Evolutionary conservation across 2,329 filamentous ascomycete genomes (phyloP).

Genomic region (Helotiales sp.): DNA sequence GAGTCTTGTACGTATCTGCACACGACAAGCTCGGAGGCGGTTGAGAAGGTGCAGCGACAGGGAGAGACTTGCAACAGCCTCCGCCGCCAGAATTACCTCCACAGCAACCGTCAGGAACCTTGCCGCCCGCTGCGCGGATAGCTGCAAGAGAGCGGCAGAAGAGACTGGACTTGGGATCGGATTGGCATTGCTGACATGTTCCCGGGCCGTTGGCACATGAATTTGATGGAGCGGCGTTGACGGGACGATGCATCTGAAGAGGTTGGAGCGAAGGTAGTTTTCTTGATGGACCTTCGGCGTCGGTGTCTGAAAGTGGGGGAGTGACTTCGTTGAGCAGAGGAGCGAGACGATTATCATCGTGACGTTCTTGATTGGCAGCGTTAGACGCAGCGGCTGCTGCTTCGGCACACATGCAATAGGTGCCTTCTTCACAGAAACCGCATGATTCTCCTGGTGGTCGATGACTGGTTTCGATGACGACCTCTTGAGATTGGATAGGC

Average conservation of each 20-base stretch:
- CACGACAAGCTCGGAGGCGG: conserved; percentile 64
- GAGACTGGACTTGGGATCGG: conserved; percentile 78
- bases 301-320: conserved; percentile 57
- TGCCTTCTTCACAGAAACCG: conserved; percentile 83
- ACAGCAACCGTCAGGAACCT: conserved; percentile 60
- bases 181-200: conserved; percentile 77
- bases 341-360: conserved; percentile 44
- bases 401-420: conserved; percentile 82
- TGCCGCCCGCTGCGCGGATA: conserved; percentile 46
- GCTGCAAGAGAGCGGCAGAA: conserved; percentile 84
- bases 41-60: conserved; percentile 38
- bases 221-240: conserved; percentile 29
- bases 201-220: conserved; percentile 67
- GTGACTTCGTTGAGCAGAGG: conserved; percentile 55
- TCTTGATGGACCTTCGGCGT: conserved; percentile 61
- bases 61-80: conserved; percentile 63
- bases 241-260: conserved; percentile 41
- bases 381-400: conserved; percentile 46
- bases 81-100: conserved; percentile 63
- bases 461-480: conserved; percentile 37
- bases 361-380: conserved; percentile 40
- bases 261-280: conserved; percentile 58
- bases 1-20: conserved; percentile 78
- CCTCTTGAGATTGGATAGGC: conserved; percentile 35
- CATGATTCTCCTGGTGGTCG: conserved; percentile 67